Percentiles rank a stretch among this genome's conserved stretches.
Conservation (phyloP, 2,329 filamentous ascomycete genomes). For the Ascosphaera acerosa region DNA sequence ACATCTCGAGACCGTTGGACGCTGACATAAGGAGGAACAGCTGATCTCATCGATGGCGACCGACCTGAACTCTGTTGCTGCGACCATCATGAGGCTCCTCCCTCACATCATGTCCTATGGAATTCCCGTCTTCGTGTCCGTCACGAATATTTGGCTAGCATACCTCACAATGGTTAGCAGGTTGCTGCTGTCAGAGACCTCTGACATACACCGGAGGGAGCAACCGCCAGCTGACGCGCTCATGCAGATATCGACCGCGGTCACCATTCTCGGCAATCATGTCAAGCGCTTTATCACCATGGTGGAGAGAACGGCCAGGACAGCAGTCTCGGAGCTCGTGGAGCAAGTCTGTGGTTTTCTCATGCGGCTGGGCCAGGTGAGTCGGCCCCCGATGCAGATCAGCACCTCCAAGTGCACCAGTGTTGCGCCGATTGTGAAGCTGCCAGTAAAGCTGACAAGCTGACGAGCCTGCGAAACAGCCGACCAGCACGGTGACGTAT, state of each 20-base stretch:
- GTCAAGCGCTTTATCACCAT: not conserved
- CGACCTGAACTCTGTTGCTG: conserved; percentile 3
- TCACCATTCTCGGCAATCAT: not conserved
- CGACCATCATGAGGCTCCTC: not conserved
- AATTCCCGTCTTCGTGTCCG: not conserved
- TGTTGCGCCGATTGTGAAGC: too few relatives aligned
- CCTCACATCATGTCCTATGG: not conserved
- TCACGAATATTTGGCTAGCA: not conserved
- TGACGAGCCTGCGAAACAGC: too few relatives aligned
- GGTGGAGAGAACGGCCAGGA: not conserved
- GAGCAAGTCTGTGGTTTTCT: not conserved
- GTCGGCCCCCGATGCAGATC: too few relatives aligned
- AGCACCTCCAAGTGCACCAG: too few relatives aligned
- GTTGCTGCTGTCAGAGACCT: not conserved
- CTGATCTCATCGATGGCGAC: conserved; percentile 3
- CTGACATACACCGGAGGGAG: not conserved
- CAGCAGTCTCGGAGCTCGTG: not conserved
- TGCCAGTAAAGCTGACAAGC: too few relatives aligned
- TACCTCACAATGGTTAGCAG: not conserved
- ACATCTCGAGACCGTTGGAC: not conserved
- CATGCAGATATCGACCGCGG: not conserved
- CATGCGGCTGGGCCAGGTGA: not conserved
- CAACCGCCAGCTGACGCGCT: not conserved
- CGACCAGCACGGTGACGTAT: not conserved
- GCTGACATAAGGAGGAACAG: too few relatives aligned